These are phyloP conservation scores for Arctium minus DNA, from an alignment of 129 eudicot genomes.

Conservation along the genomic window DNA sequence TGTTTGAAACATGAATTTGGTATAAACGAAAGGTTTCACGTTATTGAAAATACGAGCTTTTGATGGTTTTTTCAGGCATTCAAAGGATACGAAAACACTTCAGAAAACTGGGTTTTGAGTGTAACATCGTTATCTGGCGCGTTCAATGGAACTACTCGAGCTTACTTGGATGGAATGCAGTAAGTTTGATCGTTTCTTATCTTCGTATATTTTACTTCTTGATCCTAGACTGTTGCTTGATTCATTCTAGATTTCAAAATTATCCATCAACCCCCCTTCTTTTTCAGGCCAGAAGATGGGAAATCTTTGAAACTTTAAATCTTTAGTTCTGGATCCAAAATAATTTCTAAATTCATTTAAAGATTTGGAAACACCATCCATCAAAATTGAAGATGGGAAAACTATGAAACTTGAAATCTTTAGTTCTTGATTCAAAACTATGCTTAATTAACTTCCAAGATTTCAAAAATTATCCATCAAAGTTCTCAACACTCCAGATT, in stretches of 20 bases:
- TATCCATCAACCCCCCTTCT: no score
- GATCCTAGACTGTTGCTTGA: no score
- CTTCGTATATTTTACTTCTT: background rate
- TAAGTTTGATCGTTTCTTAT: slow-evolving; percentile 37
- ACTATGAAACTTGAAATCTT: slow-evolving; percentile 24
- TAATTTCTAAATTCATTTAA: background rate
- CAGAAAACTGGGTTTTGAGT: slow-evolving; percentile 84
- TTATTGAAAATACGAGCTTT: background rate
- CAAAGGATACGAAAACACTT: slow-evolving; percentile 69
- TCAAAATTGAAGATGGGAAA: slow-evolving; percentile 41
- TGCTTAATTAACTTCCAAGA: background rate
- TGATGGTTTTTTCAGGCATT: slow-evolving; percentile 58
- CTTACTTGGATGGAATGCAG: slow-evolving; percentile 95
- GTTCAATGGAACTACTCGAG: slow-evolving; percentile 88
- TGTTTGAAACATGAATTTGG: background rate
- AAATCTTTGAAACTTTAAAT: background rate
- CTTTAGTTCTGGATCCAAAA: background rate
- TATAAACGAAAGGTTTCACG: background rate
- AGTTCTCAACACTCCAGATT: background rate
- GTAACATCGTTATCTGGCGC: slow-evolving; percentile 93
- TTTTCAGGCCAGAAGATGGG: no score
- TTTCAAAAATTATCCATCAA: background rate
- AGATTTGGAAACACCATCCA: no score
- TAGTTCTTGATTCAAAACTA: background rate
- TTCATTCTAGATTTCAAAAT: background rate